Conservation (phyloP, 495 filamentous ascomycete genomes). For the Talaromyces nanjingensis region DNA sequence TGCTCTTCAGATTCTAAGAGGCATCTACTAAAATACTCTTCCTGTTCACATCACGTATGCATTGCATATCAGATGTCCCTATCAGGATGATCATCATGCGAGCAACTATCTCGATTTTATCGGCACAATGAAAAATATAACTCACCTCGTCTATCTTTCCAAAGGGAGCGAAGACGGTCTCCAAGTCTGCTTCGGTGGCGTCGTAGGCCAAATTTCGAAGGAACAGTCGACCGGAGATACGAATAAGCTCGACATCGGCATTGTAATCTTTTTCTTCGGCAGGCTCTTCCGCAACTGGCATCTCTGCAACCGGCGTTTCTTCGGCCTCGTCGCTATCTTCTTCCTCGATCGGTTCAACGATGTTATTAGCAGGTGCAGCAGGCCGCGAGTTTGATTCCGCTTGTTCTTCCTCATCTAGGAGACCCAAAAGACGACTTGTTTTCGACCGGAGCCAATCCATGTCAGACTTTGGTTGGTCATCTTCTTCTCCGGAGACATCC, state of each 20-base stretch:
- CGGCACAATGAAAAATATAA: slow-evolving; percentile 9
- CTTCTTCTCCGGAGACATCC: slow-evolving; percentile 15
- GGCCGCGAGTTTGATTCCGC: slow-evolving; percentile 16
- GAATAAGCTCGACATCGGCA: slow-evolving; percentile 35
- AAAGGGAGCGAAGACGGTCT: slow-evolving; percentile 58
- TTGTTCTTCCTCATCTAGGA: slow-evolving; percentile 62
- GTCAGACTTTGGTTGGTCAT: slow-evolving; percentile 42
- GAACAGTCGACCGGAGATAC: slow-evolving; percentile 62
- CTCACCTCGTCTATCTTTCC: slow-evolving; percentile 85
- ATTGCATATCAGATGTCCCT: slow-evolving; percentile 96
- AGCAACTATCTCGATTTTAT: slow-evolving; percentile 17
- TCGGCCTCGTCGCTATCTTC: background rate
- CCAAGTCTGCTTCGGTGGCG: slow-evolving; percentile 69
- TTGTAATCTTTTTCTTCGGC: slow-evolving; percentile 13
- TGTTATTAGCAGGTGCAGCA: background rate
- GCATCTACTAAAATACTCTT: slow-evolving; percentile 76
- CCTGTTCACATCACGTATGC: slow-evolving; percentile 57
- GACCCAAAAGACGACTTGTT: slow-evolving; percentile 82
- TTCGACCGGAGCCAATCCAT: slow-evolving; percentile 89
- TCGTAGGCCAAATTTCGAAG: slow-evolving; percentile 83
- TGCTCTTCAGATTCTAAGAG: slow-evolving; percentile 54
- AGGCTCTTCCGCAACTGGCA: slow-evolving; percentile 13
- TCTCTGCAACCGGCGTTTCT: background rate
- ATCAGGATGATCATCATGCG: slow-evolving; percentile 94
- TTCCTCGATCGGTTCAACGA: slow-evolving; percentile 11